Evolutionary conservation across 2,329 filamentous ascomycete genomes (phyloP), one percentile per base, ranked within the genome.

Genomic region (Peltaster fructicola): DNA sequence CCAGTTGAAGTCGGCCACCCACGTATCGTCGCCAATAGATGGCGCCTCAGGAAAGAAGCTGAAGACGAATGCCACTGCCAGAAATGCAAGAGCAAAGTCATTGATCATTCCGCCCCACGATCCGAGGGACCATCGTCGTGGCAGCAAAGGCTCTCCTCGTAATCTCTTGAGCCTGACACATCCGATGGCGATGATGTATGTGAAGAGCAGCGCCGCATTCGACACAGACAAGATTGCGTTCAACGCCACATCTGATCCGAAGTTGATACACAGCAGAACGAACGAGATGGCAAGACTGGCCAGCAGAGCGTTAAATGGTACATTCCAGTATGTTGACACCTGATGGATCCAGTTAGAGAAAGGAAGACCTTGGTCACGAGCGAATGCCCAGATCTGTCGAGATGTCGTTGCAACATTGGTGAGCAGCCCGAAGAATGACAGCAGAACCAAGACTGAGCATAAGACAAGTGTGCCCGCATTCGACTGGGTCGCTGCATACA

Each of bases 151-250:
- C 21, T 48, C 38, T 7, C 39, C 38, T 8, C 39, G 35, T 11
- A 45, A 32, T 8, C 45, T 29, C 32, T 45, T 45, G 13, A 48
- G 32, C 16, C 43, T 36, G 8, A 50, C 26, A 20, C 43, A 47
- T 25, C 41, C 41, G 14, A 47, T 38, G 8, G 38, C 43, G 24
- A 47, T 31, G 32, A 48, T 41, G 32, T 47, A 47, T 17, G 40
- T 40, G 38, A 47, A 42, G 15, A 44, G 30, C 10, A 47, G 37
- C 2, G 44, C 44, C 10, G 42, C 44, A 23, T 45, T 46, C 6
- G 47, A 45, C 2, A 61, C 46, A 5, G 50, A 52, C 15, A 52
- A 38, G 30, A 57, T 50, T 17, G 47, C 47, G 32, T 52, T 51
- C 36, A 56, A 50, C 4, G 53, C 50, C 5, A 47, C 38, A n/a